These are phyloP conservation scores for Ophiocordyceps camponoti-rufipedis DNA, from an alignment of 2,329 filamentous ascomycete species.

Conservation along the genomic window DNA sequence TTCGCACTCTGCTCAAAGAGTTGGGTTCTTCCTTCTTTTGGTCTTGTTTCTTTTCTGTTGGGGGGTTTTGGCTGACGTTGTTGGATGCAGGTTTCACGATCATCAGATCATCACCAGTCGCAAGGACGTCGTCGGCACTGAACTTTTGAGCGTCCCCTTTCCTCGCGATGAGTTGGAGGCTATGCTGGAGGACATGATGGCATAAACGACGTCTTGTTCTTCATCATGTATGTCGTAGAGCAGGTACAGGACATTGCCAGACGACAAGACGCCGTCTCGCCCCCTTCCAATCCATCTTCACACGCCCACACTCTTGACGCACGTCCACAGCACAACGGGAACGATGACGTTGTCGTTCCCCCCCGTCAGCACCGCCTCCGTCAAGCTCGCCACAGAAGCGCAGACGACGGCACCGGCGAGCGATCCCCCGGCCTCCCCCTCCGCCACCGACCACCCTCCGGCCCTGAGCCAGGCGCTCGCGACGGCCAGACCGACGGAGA, in stretches of 20 bases:
- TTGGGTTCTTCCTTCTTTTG: conserved; percentile 14
- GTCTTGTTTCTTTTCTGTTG: background rate
- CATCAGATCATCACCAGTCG: conserved; percentile 91
- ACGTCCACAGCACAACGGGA: conserved; percentile 79
- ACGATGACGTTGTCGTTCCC: conserved; percentile 98
- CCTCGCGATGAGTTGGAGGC: conserved; percentile 74
- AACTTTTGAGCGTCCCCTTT: conserved; percentile 73
- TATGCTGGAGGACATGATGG: conserved; percentile 55
- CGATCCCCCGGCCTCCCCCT: conserved; percentile 17
- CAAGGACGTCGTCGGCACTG: conserved; percentile 71
- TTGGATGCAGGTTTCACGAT: conserved; percentile 56
- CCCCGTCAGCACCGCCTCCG: conserved; percentile 86
- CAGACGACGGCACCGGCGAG: conserved; percentile 38
- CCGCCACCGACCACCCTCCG: conserved; percentile 51
- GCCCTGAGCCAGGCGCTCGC: conserved; percentile 57
- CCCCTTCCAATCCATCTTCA: conserved; percentile 10
- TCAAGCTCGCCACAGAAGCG: conserved; percentile 67
- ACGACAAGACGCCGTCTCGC: background rate
- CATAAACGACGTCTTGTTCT: conserved; percentile 4
- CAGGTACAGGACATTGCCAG: background rate
- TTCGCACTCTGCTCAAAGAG: conserved; percentile 86
- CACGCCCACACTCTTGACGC: conserved; percentile 60
- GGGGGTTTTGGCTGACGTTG: conserved; percentile 11
- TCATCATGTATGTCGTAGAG: background rate
- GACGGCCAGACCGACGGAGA: conserved; percentile 53